Conservation (phyloP, 257 asterid species). For the Buddleja alternifolia region DNA sequence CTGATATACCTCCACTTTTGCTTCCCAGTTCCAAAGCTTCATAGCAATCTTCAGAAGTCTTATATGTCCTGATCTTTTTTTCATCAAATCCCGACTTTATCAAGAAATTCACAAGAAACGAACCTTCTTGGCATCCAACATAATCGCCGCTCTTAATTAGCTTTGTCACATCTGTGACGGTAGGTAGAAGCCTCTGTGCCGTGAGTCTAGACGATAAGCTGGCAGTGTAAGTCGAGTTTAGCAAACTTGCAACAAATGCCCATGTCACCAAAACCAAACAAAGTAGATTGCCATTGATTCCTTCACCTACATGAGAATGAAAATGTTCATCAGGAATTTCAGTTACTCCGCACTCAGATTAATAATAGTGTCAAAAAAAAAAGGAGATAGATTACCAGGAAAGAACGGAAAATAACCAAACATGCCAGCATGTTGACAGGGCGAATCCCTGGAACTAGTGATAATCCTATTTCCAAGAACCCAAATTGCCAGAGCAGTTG, state of each 20-base stretch:
- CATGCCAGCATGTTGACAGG: conserved; percentile 47
- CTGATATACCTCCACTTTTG: conserved; percentile 47
- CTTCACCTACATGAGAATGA: conserved; percentile 42
- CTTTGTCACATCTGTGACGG: conserved; percentile 35
- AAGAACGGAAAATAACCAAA: conserved; percentile 42
- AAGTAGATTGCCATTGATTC: conserved; percentile 38
- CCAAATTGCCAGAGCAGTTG: conserved; percentile 37
- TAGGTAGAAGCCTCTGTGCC: conserved; percentile 40
- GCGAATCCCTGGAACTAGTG: conserved; percentile 18
- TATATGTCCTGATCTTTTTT: conserved; percentile 39
- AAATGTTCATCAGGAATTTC: background rate
- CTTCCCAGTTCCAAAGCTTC: conserved; percentile 39
- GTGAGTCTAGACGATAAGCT: conserved; percentile 56
- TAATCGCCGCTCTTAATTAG: conserved; percentile 38
- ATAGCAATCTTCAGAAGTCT: conserved; percentile 30
- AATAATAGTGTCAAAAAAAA: too few species aligned
- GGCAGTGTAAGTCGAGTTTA: conserved; percentile 61
- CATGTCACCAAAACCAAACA: conserved; percentile 47
- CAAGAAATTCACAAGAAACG: conserved; percentile 43
- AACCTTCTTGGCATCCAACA: conserved; percentile 59
- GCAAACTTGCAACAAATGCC: conserved; percentile 50
- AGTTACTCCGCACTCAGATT: background rate
- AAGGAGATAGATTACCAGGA: conserved; percentile 27
- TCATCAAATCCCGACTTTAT: conserved; percentile 31
- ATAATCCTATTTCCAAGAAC: conserved; percentile 32